These are phyloP conservation scores for Pseudozyma sp. DNA, from an alignment of 1,284 basidiomycete genomes.

Conservation along the genomic window DNA sequence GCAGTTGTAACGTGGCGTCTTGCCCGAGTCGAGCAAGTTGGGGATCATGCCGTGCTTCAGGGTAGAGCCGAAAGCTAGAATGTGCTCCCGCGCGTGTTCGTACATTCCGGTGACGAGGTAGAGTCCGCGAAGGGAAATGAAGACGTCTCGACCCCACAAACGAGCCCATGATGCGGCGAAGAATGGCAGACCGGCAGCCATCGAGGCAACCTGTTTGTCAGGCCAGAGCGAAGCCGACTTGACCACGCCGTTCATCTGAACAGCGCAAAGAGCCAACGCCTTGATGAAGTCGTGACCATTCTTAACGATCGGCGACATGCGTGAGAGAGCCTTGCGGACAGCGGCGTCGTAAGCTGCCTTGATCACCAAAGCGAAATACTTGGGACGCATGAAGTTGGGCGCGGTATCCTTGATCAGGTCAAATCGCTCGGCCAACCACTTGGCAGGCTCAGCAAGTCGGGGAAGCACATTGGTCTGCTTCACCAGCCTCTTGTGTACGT, in stretches of 20 bases:
- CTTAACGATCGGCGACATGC: slow-evolving; percentile 58
- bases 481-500: slow-evolving; percentile 73
- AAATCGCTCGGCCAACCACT: slow-evolving; percentile 61
- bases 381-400: slow-evolving; percentile 64
- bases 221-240: slow-evolving; percentile 63
- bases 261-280: slow-evolving; percentile 56
- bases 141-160: slow-evolving; percentile 64
- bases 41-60: slow-evolving; percentile 65
- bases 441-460: slow-evolving; percentile 44
- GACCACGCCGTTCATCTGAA: slow-evolving; percentile 65
- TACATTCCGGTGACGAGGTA: slow-evolving; percentile 65
- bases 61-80: slow-evolving; percentile 60
- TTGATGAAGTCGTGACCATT: slow-evolving; percentile 63
- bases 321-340: slow-evolving; percentile 44
- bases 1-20: slow-evolving; percentile 77
- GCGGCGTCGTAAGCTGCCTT: slow-evolving; percentile 59
- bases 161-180: slow-evolving; percentile 64
- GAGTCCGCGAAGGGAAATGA: slow-evolving; percentile 64
- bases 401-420: slow-evolving; percentile 54
- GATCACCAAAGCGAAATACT: slow-evolving; percentile 64
- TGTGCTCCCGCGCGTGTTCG: slow-evolving; percentile 56
- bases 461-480: slow-evolving; percentile 70
- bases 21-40: slow-evolving; percentile 61
- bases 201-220: slow-evolving; percentile 60
- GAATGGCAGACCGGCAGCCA: slow-evolving; percentile 65